Base-by-base conservation (phyloP, 164 flowering plant genomes). In the Vitis labrusca region DNA sequence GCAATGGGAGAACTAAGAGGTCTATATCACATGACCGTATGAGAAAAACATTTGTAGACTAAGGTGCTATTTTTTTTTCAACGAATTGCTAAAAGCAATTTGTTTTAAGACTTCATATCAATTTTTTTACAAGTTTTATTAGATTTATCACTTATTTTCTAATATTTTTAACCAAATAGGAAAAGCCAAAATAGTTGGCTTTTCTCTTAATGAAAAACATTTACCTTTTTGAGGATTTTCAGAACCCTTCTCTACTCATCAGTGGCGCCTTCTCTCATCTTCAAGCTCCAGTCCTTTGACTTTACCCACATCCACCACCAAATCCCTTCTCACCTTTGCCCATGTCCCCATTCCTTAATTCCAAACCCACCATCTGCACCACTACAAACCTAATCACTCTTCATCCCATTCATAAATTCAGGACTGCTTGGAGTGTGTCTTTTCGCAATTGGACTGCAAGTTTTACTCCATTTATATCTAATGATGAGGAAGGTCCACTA, bases 401-500 rank as follows among this genome's bases (percentile, higher is more conserved):
- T 85, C 50, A 3, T 32, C 44, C 44, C 44, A 32, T 32, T 32
- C 6, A 3, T 32, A 3, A 32, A 32, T 3, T 32, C 92, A 91
- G 69, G 75, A 78, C 16, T 86, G 89, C 71, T 49, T 89, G 59
- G 90, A 78, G 0, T 48, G 59, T 9, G 19, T 88, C 0, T 57
- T 86, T 9, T 78, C 88, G 3, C 84, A 85, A 79, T 69, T 88
- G 37, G 59, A 85, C 7, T 64, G 88, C 14, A 86, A 84, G 71
- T 89, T 91, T 1, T 80, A 78, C 49, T 8, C 76, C 0, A 76
- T 90, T 4, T 77, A 83, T 37, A 17, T 80, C 54, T 91, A 87
- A 77, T 74, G 89, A 78, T 47, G 79, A 30, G 77, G 89, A 47
- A 86, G 71, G 69, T 92, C 49, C 82, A 74, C 53, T 86, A 89